These are phyloP conservation scores for Ophiocordyceps unilateralis DNA, from an alignment of 2,329 filamentous ascomycete species.

Conservation along the genomic window DNA sequence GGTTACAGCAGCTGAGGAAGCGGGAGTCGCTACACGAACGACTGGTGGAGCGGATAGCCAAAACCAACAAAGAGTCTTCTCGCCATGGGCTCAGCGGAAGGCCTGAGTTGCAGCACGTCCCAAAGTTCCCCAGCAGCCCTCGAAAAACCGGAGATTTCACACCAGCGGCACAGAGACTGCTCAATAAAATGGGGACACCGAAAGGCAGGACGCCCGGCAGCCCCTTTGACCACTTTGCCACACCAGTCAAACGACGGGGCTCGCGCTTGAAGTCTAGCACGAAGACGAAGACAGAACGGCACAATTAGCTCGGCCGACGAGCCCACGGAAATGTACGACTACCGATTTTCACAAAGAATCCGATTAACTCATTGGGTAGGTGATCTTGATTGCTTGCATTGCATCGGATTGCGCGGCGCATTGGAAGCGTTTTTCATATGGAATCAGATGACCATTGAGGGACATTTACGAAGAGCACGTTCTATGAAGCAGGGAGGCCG, in stretches of 20 bases:
- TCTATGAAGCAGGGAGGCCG: no score
- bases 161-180: constrained; percentile 55
- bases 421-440: no score
- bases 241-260: constrained; percentile 19
- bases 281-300: constrained; percentile 8
- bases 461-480: no score
- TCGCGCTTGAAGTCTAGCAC: constrained; percentile 20
- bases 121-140: constrained; percentile 52
- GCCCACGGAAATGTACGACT: background rate
- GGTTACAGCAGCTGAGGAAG: constrained; percentile 54
- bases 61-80: constrained; percentile 47
- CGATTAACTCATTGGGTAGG: background rate
- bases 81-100: constrained; percentile 43
- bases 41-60: constrained; percentile 69
- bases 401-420: no score
- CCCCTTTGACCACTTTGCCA: constrained; percentile 17
- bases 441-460: no score
- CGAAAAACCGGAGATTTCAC: constrained; percentile 42
- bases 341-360: background rate
- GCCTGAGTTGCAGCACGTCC: constrained; percentile 42
- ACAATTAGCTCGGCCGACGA: no score
- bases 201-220: constrained; percentile 13
- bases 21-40: constrained; percentile 70
- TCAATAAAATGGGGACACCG: constrained; percentile 40
- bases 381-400: no score